Conservation (phyloP, 2,329 filamentous ascomycete genomes). For the Penicillium sp. region DNA sequence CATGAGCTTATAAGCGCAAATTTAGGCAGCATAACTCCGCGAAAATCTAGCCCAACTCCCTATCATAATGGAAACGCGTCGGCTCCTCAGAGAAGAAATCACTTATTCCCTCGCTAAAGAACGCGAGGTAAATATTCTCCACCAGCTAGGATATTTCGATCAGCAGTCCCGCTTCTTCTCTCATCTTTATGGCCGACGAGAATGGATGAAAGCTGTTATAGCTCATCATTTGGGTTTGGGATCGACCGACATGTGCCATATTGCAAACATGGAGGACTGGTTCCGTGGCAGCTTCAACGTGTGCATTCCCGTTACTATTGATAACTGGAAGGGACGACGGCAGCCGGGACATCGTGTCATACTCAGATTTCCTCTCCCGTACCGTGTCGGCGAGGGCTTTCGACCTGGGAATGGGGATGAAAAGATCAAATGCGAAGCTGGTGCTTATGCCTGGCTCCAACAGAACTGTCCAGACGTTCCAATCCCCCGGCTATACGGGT, state of each 20-base stretch:
- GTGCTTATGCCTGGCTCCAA: constrained; percentile 30
- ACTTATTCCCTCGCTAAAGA: constrained; percentile 21
- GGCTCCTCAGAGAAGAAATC: constrained; percentile 20
- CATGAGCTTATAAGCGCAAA: neutral
- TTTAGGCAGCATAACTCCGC: neutral
- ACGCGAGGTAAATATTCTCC: constrained; percentile 25
- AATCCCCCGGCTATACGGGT: constrained; percentile 27
- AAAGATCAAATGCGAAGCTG: constrained; percentile 29
- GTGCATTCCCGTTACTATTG: constrained; percentile 24
- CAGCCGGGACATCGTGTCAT: constrained; percentile 21
- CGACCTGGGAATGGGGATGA: constrained; percentile 28
- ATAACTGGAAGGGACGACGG: neutral
- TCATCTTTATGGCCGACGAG: constrained; percentile 14
- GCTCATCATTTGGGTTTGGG: constrained; percentile 28
- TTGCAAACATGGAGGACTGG: constrained; percentile 20
- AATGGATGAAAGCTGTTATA: constrained; percentile 26
- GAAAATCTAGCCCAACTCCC: neutral
- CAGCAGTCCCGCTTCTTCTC: constrained; percentile 22
- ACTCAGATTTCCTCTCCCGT: constrained; percentile 26
- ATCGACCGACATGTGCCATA: constrained; percentile 11
- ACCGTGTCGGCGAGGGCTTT: constrained; percentile 23
- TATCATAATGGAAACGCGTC: constrained; percentile 2
- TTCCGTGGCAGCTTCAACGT: constrained; percentile 23
- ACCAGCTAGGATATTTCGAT: constrained; percentile 18
- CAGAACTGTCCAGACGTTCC: constrained; percentile 26